Conservation (phyloP, 352 stramenopile species). For the Phytophthora aleatoria region DNA sequence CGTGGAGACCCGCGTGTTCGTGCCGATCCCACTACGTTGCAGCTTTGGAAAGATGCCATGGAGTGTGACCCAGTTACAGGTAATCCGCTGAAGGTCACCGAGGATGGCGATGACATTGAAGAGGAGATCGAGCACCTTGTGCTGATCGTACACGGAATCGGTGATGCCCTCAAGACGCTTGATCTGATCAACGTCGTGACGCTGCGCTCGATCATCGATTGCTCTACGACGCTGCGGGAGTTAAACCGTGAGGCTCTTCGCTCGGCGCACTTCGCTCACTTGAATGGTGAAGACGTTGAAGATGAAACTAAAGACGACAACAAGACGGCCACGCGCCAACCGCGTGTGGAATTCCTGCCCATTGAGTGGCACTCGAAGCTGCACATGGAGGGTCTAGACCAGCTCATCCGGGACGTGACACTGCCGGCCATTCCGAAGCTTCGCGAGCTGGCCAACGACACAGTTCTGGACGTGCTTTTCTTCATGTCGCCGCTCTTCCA, state of each 20-base stretch:
- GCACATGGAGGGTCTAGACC: constrained; percentile 74
- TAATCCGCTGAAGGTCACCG: constrained; percentile 31
- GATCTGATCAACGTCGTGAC: constrained; percentile 87
- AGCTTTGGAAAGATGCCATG: constrained; percentile 69
- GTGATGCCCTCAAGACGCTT: constrained; percentile 87
- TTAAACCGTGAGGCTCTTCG: constrained; percentile 69
- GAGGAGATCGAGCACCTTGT: constrained; percentile 85
- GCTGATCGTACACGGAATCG: constrained; percentile 90
- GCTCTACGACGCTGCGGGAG: constrained; percentile 63
- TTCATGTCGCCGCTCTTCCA: constrained; percentile 94
- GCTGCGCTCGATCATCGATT: constrained; percentile 85
- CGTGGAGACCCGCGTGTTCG: constrained; percentile 76
- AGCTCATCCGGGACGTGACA: constrained; percentile 76
- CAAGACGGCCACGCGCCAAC: constrained; percentile 18
- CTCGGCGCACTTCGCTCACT: constrained; percentile 73
- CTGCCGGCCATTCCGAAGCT: constrained; percentile 90
- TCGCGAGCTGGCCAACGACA: constrained; percentile 93
- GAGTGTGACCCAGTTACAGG: constrained; percentile 34
- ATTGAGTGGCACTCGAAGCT: constrained; percentile 91
- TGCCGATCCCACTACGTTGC: constrained; percentile 52
- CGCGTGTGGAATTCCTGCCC: constrained; percentile 75
- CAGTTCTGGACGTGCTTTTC: constrained; percentile 91
- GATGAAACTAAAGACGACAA: constrained; percentile 13
- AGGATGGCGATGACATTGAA: constrained; percentile 78
- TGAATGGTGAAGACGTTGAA: constrained; percentile 30